Base-by-base conservation (phyloP, 2,329 filamentous ascomycete species). In the Chaetothyriales sp. region DNA sequence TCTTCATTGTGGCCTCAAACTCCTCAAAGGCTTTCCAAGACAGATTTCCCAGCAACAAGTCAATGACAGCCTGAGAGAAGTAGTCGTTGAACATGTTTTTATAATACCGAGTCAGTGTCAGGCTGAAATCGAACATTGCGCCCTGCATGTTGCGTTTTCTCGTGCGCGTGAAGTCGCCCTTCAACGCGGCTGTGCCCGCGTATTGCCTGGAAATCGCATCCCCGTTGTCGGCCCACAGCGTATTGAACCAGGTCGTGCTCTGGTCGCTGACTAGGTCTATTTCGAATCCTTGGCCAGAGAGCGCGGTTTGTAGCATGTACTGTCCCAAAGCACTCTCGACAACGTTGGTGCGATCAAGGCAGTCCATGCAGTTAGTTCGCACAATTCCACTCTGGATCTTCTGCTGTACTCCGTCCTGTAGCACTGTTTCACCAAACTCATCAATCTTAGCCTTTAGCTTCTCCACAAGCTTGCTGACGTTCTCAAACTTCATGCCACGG, bases 341-440 rank as follows among this genome's bases (percentile, higher is more conserved):
- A 19, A 98, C 89, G 60, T 97, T 97, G 1, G 92, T 98, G 19
- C 92, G 81, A 65, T 98, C 92, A 8, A 98, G 73, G 61, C 92
- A 98, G 64, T 98, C 92, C 92, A 98, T 97, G 67, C 92, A 98
- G 64, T 98, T 98, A 1, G 89, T 95, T 51, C 92, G 78, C n/a
- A 97, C 66, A 5, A 94, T 79, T 1, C 89, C 89, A 22, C 71
- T 74, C 65, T 95, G 89, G 46, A 64, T 66, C 33, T 68, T 66
- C 18, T 68, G 53, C 2, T 70, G 56, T 19, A 66, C 64, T 18
- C 71, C 69, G 28, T 71, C 63, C 7, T 73, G 67, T 13, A 77
- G 65, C 10, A 86, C 77, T 0, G 85, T 88, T 70, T 86, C 89
- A 1, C 86, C 83, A 46, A 84, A 80, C 4, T 75, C 72, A 44